Base-by-base conservation (phyloP, 2,329 filamentous ascomycete genomes). In the Cadophora gregata region DNA sequence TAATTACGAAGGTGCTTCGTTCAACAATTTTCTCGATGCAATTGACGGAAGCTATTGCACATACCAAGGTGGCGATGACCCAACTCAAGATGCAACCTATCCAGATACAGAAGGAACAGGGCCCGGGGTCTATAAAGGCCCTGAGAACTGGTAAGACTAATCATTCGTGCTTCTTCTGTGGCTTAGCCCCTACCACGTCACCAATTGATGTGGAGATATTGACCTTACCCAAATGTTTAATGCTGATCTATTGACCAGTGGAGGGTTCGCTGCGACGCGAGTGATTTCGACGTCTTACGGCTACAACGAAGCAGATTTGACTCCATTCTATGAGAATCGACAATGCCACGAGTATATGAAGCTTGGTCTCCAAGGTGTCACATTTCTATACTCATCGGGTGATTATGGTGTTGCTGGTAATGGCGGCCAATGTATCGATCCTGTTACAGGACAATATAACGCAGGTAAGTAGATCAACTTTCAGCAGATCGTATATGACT, bases 251-350 rank as follows among this genome's bases (percentile, higher is more conserved):
- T 47, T 21, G 42, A 8, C 10, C 8, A 53, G 84, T 73, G 83
- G 84, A 59, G 77, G 75, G 6, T 80, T 77, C 63, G 72, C 77
- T 6, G 74, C 82, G 10, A 81, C 84, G 6, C 53, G 42, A 33
- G 84, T 86, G 64, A 83, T 87, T 66, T 83, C 80, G 25, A 84
- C 84, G 31, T 85, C 82, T 12, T 88, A 88, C 74, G 81, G 79
- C 14, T 82, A 83, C 36, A 82, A 83, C 19, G 67, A 69, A 64
- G 64, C 65, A 24, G 67, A 69, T 53, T 42, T 69, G 16, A 50
- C 67, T 14, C 65, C 59, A 3, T 63, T 56, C 38, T 69, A 69
- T 33, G 65, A 67, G 38, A 53, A 59, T 14, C 59, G 67, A 33
- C 67, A 69, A 58, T 69, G 67, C 33, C 62, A 65, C 50, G 67